Evolutionary conservation across 805 yeast species (phyloP).

Genomic region (Barnettozyma salicaria): DNA sequence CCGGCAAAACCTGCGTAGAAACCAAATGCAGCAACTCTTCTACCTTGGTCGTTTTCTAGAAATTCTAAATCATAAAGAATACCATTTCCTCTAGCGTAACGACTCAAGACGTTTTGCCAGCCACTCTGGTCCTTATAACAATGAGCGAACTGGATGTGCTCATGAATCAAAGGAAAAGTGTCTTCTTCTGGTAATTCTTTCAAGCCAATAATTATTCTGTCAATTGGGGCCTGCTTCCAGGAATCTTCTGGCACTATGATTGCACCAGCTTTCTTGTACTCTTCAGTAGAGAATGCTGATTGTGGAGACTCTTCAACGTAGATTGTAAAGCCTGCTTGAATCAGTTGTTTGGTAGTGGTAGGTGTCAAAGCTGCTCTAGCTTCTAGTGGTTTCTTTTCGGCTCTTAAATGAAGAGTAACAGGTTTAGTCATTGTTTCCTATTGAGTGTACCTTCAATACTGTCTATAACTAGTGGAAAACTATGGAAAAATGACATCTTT

Average conservation of each 20-base stretch:
- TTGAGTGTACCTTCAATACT: too few species aligned
- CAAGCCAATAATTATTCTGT: slow-evolving; percentile 85
- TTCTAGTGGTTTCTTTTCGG: slow-evolving; percentile 95
- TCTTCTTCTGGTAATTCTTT: slow-evolving; percentile 92
- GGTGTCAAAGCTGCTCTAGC: slow-evolving; percentile 98
- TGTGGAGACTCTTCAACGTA: slow-evolving; percentile 84
- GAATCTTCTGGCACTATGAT: slow-evolving; percentile 87
- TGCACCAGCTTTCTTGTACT: slow-evolving; percentile 79
- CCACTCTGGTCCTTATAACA: slow-evolving; percentile 98
- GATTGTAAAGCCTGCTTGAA: slow-evolving; percentile 83
- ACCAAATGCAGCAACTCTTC: slow-evolving; percentile 99
- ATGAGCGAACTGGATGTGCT: slow-evolving; percentile 98
- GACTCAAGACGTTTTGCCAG: slow-evolving; percentile 83
- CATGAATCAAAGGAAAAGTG: slow-evolving; percentile 87
- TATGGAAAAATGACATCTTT: too few species aligned
- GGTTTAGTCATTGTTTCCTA: slow-evolving; percentile 23
- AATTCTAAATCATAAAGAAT: slow-evolving; percentile 90
- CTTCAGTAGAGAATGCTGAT: slow-evolving; percentile 70
- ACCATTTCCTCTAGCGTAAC: slow-evolving; percentile 93
- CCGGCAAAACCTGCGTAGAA: slow-evolving; percentile 99
- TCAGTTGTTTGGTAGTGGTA: slow-evolving; percentile 71
- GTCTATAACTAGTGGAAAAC: too few species aligned
- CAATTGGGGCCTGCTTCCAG: slow-evolving; percentile 88
- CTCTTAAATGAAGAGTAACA: slow-evolving; percentile 82
- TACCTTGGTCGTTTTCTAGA: slow-evolving; percentile 86